Conservation (phyloP, 768 basidiomycete species). For the Mycena sanguinolenta region DNA sequence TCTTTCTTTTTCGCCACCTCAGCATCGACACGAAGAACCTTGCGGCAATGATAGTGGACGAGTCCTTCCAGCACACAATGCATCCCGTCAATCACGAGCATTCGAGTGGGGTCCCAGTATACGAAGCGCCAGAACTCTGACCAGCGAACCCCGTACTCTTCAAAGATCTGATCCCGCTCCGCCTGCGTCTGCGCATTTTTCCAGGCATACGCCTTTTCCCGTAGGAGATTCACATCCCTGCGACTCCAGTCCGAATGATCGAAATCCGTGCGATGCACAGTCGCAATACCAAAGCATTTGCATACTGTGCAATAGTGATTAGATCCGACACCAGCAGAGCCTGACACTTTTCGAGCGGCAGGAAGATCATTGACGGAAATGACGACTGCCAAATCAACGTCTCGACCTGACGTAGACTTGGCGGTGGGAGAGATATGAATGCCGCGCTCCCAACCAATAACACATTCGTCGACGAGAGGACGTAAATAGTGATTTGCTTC, state of each 20-base stretch:
- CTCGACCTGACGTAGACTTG: conserved; percentile 10
- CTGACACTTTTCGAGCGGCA: conserved; percentile 45
- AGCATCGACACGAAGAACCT: too few species aligned
- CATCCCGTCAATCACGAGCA: conserved; percentile 50
- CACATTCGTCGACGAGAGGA: conserved; percentile 47
- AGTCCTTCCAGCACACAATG: too few species aligned
- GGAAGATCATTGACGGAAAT: conserved; percentile 48
- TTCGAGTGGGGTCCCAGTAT: conserved; percentile 52
- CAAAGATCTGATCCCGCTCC: conserved; percentile 36
- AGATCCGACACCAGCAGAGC: conserved; percentile 38
- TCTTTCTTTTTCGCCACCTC: too few species aligned
- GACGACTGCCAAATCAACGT: conserved; percentile 22
- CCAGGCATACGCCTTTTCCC: conserved; percentile 39
- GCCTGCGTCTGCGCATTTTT: conserved; percentile 32
- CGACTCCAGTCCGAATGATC: conserved; percentile 34
- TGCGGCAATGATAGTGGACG: too few species aligned
- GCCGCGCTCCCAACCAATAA: conserved; percentile 38
- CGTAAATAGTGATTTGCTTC: too few species aligned
- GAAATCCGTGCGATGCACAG: conserved; percentile 30
- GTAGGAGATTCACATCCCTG: conserved; percentile 26
- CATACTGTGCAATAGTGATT: conserved; percentile 50
- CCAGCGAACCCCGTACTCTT: conserved; percentile 43
- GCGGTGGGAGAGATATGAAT: conserved; percentile 38
- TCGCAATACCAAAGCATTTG: conserved; percentile 31
- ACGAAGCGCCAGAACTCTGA: conserved; percentile 46